Base-by-base conservation (phyloP, 2,329 filamentous ascomycete species). In the Herpomyces periplanetae region DNA sequence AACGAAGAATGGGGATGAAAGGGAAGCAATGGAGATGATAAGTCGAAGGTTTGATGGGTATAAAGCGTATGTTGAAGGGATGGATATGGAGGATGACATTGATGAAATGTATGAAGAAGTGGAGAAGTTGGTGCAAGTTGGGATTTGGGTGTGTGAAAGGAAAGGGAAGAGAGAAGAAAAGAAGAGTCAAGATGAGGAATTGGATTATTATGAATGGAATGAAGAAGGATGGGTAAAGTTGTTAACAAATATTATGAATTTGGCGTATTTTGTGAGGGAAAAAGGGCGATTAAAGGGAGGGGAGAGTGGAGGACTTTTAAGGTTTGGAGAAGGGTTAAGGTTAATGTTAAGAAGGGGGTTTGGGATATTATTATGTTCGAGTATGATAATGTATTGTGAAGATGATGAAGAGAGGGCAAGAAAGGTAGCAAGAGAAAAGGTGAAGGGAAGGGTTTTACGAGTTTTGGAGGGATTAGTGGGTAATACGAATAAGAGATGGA, bases 141-240 rank as follows among this genome's bases (percentile, higher is more conserved):
- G 84, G 7, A 75, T 85, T 19, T 96, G 80, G 80, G 45, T 96
- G 6, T 91, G 80, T 29, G 68, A 84, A 37, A 57, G 62, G 1
- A 69, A 87, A 33, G 68, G 55, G 18, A 65, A 62, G 30, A 51
- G 49, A 0, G 37, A 47, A 42, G 23, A 33, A 34, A 18, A 31
- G 24, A 18, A 20, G 15, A 15, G 20, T 10, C 24, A 23, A 21
- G 18, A 10, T 23, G 17, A 19, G 21, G 19, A 18, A 25, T 17
- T 13, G 21, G 20, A 15, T 24, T 16, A 21, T 23, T 22, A 5
- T 21, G 22, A 13, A 13, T 12, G 16, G 11, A 17, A 30, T 12
- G 27, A 30, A 6, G 30, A 30, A 8, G 21, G 26, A 16, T 32
- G 27, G 22, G 32, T 27, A 27, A 38, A 28, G 28, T 37, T 25